Percentiles rank a stretch among this genome's conserved stretches.
These are phyloP conservation scores for Aureobasidium sp. DNA, from an alignment of 2,329 filamentous ascomycete species.

Conservation along the genomic window DNA sequence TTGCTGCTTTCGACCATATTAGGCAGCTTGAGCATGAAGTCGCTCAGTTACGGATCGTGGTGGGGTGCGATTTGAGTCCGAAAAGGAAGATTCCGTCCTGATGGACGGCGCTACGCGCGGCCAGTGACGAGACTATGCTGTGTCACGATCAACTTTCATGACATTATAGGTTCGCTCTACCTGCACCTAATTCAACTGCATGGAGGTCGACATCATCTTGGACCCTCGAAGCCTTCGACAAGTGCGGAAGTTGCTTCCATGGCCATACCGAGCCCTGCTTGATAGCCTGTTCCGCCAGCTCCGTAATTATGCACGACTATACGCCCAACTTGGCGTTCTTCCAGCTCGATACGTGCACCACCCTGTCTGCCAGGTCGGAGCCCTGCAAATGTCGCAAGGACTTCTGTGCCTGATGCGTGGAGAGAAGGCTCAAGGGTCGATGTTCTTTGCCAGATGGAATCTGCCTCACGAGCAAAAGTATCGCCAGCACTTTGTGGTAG, in stretches of 20 bases:
- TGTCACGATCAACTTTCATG: too few species aligned
- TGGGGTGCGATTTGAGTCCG: not conserved
- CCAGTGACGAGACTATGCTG: too few species aligned
- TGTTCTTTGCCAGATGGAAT: not conserved
- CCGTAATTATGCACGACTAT: not conserved
- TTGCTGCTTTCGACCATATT: not conserved
- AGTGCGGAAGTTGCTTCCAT: not conserved
- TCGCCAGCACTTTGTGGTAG: not conserved
- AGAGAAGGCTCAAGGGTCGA: not conserved
- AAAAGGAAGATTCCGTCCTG: not conserved
- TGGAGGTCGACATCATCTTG: not conserved
- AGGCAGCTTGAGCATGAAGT: not conserved
- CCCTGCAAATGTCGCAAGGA: not conserved
- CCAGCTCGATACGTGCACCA: not conserved
- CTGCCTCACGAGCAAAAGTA: not conserved
- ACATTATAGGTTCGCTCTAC: too few species aligned
- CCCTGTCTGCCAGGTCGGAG: not conserved
- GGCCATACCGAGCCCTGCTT: not conserved
- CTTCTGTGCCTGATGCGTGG: not conserved
- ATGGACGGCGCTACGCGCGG: too few species aligned
- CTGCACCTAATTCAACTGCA: too few species aligned
- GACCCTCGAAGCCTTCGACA: not conserved
- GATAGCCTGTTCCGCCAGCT: not conserved
- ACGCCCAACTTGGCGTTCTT: not conserved
- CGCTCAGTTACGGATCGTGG: not conserved